Conservation (phyloP, 1,284 basidiomycete genomes). For the Flammula alnicola region DNA sequence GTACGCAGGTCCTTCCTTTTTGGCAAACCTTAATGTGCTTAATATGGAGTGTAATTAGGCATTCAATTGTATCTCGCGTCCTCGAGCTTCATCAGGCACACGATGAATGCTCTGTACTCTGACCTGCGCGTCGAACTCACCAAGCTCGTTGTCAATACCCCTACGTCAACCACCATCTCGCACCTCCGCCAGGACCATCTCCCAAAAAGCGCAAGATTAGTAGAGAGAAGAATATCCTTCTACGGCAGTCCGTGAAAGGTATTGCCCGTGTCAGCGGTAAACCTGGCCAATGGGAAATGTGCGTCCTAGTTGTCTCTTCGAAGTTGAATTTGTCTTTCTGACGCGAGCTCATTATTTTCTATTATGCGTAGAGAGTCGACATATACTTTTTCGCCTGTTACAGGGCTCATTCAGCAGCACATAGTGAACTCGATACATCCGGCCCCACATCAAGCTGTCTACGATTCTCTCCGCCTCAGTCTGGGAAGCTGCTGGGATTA, state of each 20-base stretch:
- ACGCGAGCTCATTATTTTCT: not conserved
- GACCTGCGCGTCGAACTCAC: slow-evolving; percentile 61
- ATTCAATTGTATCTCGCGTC: slow-evolving; percentile 73
- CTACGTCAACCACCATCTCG: slow-evolving; percentile 20
- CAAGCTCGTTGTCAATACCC: slow-evolving; percentile 47
- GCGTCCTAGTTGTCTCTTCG: slow-evolving; percentile 33
- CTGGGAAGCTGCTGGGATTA: slow-evolving; percentile 52
- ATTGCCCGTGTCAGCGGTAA: slow-evolving; percentile 62
- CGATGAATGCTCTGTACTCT: slow-evolving; percentile 73
- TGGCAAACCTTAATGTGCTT: not conserved
- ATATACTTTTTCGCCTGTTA: slow-evolving; percentile 71
- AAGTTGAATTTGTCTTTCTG: not conserved
- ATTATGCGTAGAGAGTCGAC: slow-evolving; percentile 62
- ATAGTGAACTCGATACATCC: slow-evolving; percentile 74
- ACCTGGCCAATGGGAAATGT: slow-evolving; percentile 72
- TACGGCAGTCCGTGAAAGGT: slow-evolving; percentile 61
- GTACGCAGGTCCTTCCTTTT: slow-evolving; percentile 37
- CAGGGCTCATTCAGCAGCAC: slow-evolving; percentile 67
- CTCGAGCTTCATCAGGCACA: slow-evolving; percentile 69
- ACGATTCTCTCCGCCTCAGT: slow-evolving; percentile 59
- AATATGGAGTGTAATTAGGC: slow-evolving; percentile 43
- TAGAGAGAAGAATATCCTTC: slow-evolving; percentile 57
- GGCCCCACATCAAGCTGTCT: slow-evolving; percentile 71
- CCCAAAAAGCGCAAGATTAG: slow-evolving; percentile 40
- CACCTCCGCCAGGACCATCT: slow-evolving; percentile 6